Evolutionary conservation across 768 basidiomycete species (phyloP).

Genomic region (Lentinula sp.): DNA sequence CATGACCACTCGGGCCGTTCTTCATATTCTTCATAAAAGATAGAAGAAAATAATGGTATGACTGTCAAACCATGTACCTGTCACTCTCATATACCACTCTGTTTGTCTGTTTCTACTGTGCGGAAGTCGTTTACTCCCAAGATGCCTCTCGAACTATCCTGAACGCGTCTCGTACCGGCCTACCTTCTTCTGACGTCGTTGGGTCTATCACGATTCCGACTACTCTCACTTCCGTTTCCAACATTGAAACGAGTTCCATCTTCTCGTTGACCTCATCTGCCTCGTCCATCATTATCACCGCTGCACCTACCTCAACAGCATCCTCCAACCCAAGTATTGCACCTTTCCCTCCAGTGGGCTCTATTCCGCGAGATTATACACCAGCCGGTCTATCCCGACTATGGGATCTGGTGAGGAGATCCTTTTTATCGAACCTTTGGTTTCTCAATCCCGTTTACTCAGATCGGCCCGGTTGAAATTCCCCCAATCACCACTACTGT

Average conservation of each 20-base stretch:
- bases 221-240: background rate
- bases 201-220: background rate
- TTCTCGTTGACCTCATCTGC: background rate
- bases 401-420: constrained; percentile 32
- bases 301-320: background rate
- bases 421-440: background rate
- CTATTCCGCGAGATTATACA: constrained; percentile 33
- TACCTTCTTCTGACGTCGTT: background rate
- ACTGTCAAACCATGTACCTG: background rate
- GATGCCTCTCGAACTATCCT: background rate
- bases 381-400: constrained; percentile 28
- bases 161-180: background rate
- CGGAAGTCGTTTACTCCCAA: background rate
- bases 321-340: constrained; percentile 6
- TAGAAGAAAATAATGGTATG: background rate
- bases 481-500: constrained; percentile 42
- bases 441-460: background rate
- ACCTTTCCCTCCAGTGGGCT: constrained; percentile 33
- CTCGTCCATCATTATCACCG: background rate
- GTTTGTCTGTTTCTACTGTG: background rate
- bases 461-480: constrained; percentile 37
- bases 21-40: background rate
- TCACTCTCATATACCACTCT: background rate
- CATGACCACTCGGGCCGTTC: background rate
- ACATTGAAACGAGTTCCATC: background rate